Evolutionary conservation across 2,329 filamentous ascomycete species (phyloP), one percentile per base, ranked within the genome.

Genomic region (Thelonectria olida): DNA sequence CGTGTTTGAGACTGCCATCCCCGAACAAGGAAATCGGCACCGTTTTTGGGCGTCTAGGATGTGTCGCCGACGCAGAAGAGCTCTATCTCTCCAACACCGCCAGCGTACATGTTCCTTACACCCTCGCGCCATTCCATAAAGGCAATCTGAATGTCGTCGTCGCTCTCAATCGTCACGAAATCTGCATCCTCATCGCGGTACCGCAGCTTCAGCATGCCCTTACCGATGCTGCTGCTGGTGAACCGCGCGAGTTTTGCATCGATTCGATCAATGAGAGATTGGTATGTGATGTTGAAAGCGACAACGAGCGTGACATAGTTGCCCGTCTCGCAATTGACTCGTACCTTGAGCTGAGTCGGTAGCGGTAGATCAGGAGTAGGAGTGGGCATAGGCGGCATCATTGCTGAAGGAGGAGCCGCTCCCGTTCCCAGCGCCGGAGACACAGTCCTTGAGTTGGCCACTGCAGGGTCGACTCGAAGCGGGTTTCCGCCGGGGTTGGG

Each of bases 291-390:
- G 75, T 96, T 97, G 78, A 93, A 96, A 28, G 93, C 92, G 41
- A 97, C 96, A 10, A 99, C 95, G n/a, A 99, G 85, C 1, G 95
- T 97, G 61, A 97, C 91, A 69, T 96, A 96, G 73, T 94, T 96
- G 47, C 91, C 91, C 45, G 78, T 81, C 61, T 96, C 92, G 74
- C 92, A 96, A 73, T 95, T 95, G 58, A 99, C 93, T 75, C 96
- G 97, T 51, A 97, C 94, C 79, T 97, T 98, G 52, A 99, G 85
- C 73, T 98, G 96, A 7, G 92, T 89, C 45, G 84, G 87, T 50
- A 85, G 76, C 22, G 80, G 82, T 69, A 85, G 72, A 22, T 93
- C 73, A 76, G 76, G 81, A 68, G 73, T 85, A 62, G 71, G 31
- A 13, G 45, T 44, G 22, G 54, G 44, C 42, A 45, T 25, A 7